Evolutionary conservation across 140 eudicot species (phyloP).

Genomic region (Flaveria floridana): DNA sequence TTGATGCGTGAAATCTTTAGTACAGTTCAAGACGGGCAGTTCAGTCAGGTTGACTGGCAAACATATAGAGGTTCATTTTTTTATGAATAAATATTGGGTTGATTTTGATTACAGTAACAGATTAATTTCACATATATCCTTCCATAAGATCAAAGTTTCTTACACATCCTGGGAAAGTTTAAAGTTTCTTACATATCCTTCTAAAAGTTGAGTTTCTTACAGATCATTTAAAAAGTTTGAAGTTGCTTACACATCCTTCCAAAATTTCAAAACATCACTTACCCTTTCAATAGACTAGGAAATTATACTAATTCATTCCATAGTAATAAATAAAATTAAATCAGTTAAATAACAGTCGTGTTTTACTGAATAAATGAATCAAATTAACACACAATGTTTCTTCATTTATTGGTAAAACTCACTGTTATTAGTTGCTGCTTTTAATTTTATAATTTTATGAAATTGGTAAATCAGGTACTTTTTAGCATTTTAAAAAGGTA

Average conservation of each 20-base stretch:
- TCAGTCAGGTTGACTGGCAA: not conserved
- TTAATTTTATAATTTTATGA: not conserved
- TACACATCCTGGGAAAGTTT: too few species aligned
- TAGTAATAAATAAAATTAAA: not conserved
- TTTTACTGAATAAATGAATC: not conserved
- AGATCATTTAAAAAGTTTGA: not conserved
- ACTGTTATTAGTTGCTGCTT: not conserved
- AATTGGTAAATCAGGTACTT: not conserved
- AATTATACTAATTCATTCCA: not conserved
- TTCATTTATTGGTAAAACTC: not conserved
- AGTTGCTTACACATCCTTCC: not conserved
- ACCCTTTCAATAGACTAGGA: not conserved
- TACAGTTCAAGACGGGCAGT: conserved; percentile 2
- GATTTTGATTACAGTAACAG: not conserved
- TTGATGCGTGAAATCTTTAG: not conserved
- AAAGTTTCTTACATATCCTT: too few species aligned
- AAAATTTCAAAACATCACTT: not conserved
- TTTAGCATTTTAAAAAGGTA: not conserved
- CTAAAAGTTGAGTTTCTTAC: not conserved
- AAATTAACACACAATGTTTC: not conserved
- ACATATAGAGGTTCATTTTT: not conserved
- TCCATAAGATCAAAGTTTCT: too few species aligned
- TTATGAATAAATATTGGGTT: not conserved
- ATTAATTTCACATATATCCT: too few species aligned
- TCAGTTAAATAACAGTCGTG: not conserved